Conservation (phyloP, 2,329 filamentous ascomycete genomes). For the Phaeosphaeriaceae sp. region DNA sequence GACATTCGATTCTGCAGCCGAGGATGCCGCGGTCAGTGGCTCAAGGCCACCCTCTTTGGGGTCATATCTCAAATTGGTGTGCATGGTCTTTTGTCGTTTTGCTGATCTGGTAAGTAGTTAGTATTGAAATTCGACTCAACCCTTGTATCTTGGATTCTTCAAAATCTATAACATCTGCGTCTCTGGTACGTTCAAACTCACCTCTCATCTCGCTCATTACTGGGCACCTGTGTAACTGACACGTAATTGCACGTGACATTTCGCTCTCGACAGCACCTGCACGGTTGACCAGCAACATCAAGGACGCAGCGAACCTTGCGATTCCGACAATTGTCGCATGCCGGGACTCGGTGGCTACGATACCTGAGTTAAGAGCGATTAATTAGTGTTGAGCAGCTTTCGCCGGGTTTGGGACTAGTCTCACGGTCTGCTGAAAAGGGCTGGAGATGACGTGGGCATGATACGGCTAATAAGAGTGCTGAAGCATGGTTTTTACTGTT, state of each 20-base stretch:
- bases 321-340: constrained; percentile 21
- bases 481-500: not conserved
- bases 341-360: constrained; percentile 17
- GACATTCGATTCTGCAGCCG: constrained; percentile 23
- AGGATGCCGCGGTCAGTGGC: constrained; percentile 10
- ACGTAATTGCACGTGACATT: constrained; percentile 16
- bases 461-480: not conserved
- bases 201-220: not conserved
- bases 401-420: not conserved
- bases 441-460: not conserved
- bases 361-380: not conserved
- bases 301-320: constrained; percentile 25
- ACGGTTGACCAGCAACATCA: constrained; percentile 19
- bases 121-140: not conserved
- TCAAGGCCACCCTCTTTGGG: not conserved
- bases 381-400: not conserved
- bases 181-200: not conserved
- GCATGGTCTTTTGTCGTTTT: not conserved
- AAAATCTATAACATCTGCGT: not conserved
- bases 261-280: constrained; percentile 22
- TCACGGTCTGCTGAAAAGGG: not conserved
- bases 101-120: not conserved
- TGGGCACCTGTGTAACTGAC: not conserved
- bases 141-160: not conserved
- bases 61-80: not conserved